Conservation (phyloP, 345 rosid genomes). For the Brassica rapa region DNA sequence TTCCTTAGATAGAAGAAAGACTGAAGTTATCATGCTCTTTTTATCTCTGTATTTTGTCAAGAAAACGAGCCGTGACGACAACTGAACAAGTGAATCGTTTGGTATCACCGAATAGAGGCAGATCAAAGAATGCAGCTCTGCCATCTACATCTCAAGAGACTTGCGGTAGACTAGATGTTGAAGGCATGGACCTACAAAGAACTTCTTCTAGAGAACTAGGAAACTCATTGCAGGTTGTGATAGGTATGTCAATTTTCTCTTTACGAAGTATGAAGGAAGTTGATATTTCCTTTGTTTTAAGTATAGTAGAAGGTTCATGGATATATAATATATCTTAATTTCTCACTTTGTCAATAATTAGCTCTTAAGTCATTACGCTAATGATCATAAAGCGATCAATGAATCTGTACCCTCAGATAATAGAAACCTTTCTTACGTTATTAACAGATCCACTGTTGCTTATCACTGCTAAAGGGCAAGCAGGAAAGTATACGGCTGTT, state of each 20-base stretch:
- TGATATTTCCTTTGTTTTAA: background rate
- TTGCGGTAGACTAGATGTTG: constrained; percentile 35
- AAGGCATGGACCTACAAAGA: constrained; percentile 41
- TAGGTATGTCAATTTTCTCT: background rate
- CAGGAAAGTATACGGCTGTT: background rate
- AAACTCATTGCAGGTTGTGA: constrained; percentile 63
- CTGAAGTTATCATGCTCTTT: background rate
- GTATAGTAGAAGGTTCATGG: no score
- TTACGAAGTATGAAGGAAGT: background rate
- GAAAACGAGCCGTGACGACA: background rate
- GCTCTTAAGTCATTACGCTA: no score
- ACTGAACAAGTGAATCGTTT: constrained; percentile 34
- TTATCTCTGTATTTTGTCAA: background rate
- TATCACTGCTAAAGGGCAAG: background rate
- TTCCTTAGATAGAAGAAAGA: background rate
- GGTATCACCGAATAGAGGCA: constrained; percentile 45
- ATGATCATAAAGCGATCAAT: no score
- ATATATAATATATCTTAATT: no score
- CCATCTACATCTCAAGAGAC: constrained; percentile 50
- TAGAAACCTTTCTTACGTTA: no score
- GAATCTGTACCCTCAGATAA: background rate
- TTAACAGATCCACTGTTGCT: background rate
- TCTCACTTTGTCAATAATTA: no score
- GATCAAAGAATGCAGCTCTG: constrained; percentile 33
- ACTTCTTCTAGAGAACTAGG: no score